Conservation (phyloP, 2,329 filamentous ascomycete genomes). For the Fonsecaea monophora region DNA sequence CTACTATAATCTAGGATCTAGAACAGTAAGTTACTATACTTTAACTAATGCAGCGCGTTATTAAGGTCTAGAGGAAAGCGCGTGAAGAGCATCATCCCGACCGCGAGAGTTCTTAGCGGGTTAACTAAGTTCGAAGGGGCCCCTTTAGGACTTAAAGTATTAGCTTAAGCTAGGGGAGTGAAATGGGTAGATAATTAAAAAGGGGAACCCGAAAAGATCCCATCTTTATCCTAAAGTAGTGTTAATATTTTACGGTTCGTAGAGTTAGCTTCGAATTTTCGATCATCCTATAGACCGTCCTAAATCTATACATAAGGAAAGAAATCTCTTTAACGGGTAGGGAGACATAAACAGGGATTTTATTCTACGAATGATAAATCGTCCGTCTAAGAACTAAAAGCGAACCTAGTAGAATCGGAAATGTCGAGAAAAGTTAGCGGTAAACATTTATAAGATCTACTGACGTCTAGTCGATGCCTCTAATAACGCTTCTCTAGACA, state of each 20-base stretch:
- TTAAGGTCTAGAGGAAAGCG: too few relatives aligned
- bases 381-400: conserved; percentile 25
- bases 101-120: neutral
- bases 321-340: conserved; percentile 23
- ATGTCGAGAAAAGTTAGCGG: conserved; percentile 26
- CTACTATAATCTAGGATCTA: too few relatives aligned
- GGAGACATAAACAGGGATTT: conserved; percentile 20
- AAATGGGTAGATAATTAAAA: conserved; percentile 24
- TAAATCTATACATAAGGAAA: conserved; percentile 18
- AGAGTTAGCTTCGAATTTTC: conserved; percentile 19
- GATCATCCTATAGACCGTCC: conserved; percentile 22
- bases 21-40: too few relatives aligned
- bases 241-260: conserved; percentile 26
- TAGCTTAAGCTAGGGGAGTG: conserved; percentile 20
- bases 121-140: conserved; percentile 16
- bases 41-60: too few relatives aligned
- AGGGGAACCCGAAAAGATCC: conserved; percentile 26
- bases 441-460: conserved; percentile 22
- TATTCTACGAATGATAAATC: conserved; percentile 22
- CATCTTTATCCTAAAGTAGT: conserved; percentile 26
- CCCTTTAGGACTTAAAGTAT: conserved; percentile 22
- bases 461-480: conserved; percentile 19
- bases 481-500: conserved; percentile 23
- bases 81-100: too few relatives aligned
- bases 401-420: conserved; percentile 25